A percentile compares a stretch with the other conserved stretches of the same genome.
Evolutionary conservation across 176 grass and related monocot species (phyloP).

Genomic region (Areca catechu): DNA sequence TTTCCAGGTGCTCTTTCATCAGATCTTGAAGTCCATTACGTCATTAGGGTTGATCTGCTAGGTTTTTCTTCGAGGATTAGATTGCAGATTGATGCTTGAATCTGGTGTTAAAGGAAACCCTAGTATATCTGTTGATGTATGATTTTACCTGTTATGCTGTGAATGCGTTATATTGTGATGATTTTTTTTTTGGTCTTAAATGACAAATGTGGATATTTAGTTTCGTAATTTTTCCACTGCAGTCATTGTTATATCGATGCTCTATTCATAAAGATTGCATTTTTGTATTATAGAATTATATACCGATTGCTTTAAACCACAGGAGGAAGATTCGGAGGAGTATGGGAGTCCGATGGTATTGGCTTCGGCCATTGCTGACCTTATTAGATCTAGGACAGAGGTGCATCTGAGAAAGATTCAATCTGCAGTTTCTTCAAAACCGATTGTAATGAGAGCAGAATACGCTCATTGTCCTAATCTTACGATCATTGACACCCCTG

Average conservation of each 20-base stretch:
- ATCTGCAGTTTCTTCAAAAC: conserved; percentile 77
- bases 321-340: conserved; percentile 99
- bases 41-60: no score
- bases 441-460: conserved; percentile 97
- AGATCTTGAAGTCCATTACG: no score
- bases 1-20: conserved; percentile 51
- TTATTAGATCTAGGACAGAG: conserved; percentile 87
- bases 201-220: no score
- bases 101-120: no score
- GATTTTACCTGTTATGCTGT: no score
- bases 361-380: conserved; percentile 67
- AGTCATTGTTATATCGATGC: neutral
- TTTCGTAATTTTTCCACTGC: no score
- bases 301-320: neutral
- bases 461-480: conserved; percentile 97
- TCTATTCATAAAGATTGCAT: neutral
- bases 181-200: no score
- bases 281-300: neutral
- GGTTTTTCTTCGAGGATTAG: no score
- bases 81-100: no score
- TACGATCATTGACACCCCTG: conserved; percentile 98
- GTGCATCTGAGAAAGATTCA: conserved; percentile 61
- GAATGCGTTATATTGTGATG: no score
- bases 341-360: conserved; percentile 65
- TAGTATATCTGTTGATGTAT: no score